Conservation (phyloP, 495 filamentous ascomycete species). For the Astrothelium macrocarpum region DNA sequence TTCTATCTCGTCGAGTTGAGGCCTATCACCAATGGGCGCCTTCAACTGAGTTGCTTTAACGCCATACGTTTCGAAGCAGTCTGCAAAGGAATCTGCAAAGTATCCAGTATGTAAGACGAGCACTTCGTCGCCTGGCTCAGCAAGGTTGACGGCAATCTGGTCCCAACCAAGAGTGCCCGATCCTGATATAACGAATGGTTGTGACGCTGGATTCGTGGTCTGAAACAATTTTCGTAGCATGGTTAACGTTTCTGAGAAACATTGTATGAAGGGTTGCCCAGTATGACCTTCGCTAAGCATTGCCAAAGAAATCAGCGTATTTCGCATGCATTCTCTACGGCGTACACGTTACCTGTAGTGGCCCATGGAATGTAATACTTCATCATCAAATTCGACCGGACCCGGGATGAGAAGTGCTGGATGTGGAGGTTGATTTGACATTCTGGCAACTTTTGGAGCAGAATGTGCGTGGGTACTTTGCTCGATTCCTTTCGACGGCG, state of each 20-base stretch:
- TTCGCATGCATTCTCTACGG: background rate
- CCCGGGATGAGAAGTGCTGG: constrained; percentile 85
- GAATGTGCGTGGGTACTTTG: constrained; percentile 14
- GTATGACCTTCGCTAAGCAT: constrained; percentile 77
- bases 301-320: background rate
- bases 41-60: constrained; percentile 81
- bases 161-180: constrained; percentile 97
- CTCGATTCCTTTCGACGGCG: constrained; percentile 19
- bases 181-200: constrained; percentile 87
- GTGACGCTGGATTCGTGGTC: constrained; percentile 66
- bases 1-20: constrained; percentile 80
- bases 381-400: constrained; percentile 98
- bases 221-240: constrained; percentile 91
- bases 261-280: constrained; percentile 73
- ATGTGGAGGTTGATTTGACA: constrained; percentile 74
- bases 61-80: constrained; percentile 85
- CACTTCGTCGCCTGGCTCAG: constrained; percentile 79
- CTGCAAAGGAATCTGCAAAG: constrained; percentile 90
- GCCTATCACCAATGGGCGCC: constrained; percentile 77
- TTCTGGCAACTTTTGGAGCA: constrained; percentile 34
- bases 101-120: constrained; percentile 93
- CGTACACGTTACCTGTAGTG: constrained; percentile 65
- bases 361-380: constrained; percentile 85
- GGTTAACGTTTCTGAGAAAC: constrained; percentile 79
- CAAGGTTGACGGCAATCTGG: constrained; percentile 79